These are phyloP conservation scores for Pestalotiopsis sp. DNA, from an alignment of 2,329 filamentous ascomycete species.

Conservation along the genomic window DNA sequence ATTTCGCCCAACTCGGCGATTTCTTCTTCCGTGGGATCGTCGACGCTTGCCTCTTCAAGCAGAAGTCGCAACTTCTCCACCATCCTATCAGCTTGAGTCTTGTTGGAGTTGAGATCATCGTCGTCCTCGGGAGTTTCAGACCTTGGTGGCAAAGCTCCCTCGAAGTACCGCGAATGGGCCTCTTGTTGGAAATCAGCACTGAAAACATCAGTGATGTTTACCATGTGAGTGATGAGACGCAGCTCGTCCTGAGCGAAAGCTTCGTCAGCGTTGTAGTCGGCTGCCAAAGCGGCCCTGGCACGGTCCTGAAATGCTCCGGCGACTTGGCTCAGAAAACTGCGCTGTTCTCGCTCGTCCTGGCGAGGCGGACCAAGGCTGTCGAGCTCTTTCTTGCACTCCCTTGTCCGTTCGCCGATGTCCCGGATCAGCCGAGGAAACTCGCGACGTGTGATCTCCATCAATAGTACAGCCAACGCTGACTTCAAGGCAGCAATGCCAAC, in stretches of 20 bases:
- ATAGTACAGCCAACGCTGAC: neutral
- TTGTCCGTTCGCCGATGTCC: conserved; percentile 19
- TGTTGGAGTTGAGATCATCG: neutral
- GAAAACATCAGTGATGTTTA: conserved; percentile 21
- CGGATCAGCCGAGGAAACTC: conserved; percentile 28
- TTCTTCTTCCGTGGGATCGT: neutral
- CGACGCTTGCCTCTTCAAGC: neutral
- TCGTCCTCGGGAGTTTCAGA: neutral
- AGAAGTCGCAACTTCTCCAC: neutral
- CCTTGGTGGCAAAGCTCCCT: neutral
- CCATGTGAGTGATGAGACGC: conserved; percentile 22
- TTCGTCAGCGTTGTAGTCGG: conserved; percentile 1
- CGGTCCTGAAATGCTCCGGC: conserved; percentile 20
- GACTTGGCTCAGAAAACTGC: conserved; percentile 16
- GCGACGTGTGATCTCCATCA: conserved; percentile 25
- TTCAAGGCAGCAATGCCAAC: neutral
- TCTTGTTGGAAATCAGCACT: neutral
- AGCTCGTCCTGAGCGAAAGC: conserved; percentile 10
- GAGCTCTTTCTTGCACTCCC: conserved; percentile 12
- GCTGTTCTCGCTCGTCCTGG: conserved; percentile 18
- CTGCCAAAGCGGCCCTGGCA: neutral
- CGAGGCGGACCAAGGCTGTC: conserved; percentile 16
- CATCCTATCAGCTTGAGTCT: neutral
- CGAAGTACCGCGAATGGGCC: conserved; percentile 21
- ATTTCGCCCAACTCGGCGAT: conserved; percentile 12